Evolutionary conservation across 1,139 yeast species (phyloP).

Genomic region (Yamadazyma conglobata): DNA sequence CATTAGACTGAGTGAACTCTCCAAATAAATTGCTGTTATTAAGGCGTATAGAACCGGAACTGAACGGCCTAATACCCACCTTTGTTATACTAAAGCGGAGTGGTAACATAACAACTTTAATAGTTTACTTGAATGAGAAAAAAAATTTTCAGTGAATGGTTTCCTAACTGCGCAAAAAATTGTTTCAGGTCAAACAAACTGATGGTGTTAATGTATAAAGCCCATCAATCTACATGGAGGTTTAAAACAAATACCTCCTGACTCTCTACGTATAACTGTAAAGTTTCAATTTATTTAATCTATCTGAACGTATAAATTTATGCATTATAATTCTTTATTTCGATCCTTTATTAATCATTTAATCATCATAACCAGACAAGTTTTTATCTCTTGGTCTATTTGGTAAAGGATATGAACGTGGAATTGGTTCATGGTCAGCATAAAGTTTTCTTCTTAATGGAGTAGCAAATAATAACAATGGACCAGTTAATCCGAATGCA

Average conservation of each 20-base stretch:
- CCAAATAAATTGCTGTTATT: slow-evolving; percentile 27
- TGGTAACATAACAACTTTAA: slow-evolving; percentile 1
- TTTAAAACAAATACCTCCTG: no score
- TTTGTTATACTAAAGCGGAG: slow-evolving; percentile 1
- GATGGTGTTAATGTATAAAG: no score
- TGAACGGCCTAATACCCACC: slow-evolving; percentile 13
- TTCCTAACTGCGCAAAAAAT: no score
- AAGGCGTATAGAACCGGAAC: slow-evolving; percentile 10
- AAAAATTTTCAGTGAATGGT: slow-evolving; percentile 1
- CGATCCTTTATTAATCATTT: no score
- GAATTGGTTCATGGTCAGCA: slow-evolving; percentile 66
- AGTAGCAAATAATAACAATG: slow-evolving; percentile 56
- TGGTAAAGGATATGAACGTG: slow-evolving; percentile 67
- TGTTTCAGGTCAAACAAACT: no score
- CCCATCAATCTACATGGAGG: no score
- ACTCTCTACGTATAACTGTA: no score
- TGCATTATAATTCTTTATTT: slow-evolving; percentile 1
- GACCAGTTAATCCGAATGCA: slow-evolving; percentile 65
- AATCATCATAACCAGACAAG: slow-evolving; percentile 50
- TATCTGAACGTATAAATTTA: no score
- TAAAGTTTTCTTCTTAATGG: slow-evolving; percentile 73
- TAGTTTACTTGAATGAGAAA: no score
- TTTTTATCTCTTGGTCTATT: slow-evolving; percentile 48
- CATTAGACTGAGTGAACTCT: slow-evolving; percentile 23
- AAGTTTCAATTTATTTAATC: no score